Conservation (phyloP, 2,329 filamentous ascomycete genomes). For the Aspergillus ustus region DNA sequence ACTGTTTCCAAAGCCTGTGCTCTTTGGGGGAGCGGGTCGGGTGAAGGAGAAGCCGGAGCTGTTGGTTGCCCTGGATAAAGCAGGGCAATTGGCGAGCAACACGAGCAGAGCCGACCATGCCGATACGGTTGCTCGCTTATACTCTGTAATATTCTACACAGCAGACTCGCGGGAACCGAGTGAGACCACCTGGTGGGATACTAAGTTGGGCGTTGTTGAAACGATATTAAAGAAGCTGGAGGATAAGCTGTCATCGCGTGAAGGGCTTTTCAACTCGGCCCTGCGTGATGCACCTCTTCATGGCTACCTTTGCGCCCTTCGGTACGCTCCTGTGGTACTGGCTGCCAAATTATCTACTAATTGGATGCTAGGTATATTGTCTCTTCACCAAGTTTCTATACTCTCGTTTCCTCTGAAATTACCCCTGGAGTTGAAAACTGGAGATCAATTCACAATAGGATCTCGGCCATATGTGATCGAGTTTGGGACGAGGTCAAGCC, state of each 20-base stretch:
- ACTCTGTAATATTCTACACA: conserved; percentile 70
- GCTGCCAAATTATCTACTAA: background rate
- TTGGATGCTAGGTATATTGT: conserved; percentile 52
- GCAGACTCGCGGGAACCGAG: conserved; percentile 43
- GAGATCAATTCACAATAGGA: conserved; percentile 47
- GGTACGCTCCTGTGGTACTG: conserved; percentile 45
- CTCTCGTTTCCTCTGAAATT: conserved; percentile 33
- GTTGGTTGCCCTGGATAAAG: conserved; percentile 37
- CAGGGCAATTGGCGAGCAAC: conserved; percentile 45
- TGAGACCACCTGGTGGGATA: conserved; percentile 36
- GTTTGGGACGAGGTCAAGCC: conserved; percentile 78
- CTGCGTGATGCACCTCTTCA: conserved; percentile 71
- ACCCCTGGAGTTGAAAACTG: conserved; percentile 29
- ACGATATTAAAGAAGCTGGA: conserved; percentile 67
- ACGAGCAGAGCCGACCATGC: conserved; percentile 90
- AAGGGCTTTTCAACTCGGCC: conserved; percentile 67
- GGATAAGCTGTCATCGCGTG: conserved; percentile 65
- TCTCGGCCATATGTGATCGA: conserved; percentile 65
- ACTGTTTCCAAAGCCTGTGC: conserved; percentile 38
- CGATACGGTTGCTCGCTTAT: conserved; percentile 82
- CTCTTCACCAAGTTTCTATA: conserved; percentile 46
- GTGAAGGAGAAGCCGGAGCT: conserved; percentile 31
- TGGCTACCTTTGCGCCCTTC: conserved; percentile 69
- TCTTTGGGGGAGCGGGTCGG: conserved; percentile 29
- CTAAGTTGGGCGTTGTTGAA: conserved; percentile 58